A percentile compares a stretch with the other conserved stretches of the same genome.
phyloP scores from a whole-genome alignment of 805 yeast genomes.

The Kurtzmaniella fragi region DNA sequence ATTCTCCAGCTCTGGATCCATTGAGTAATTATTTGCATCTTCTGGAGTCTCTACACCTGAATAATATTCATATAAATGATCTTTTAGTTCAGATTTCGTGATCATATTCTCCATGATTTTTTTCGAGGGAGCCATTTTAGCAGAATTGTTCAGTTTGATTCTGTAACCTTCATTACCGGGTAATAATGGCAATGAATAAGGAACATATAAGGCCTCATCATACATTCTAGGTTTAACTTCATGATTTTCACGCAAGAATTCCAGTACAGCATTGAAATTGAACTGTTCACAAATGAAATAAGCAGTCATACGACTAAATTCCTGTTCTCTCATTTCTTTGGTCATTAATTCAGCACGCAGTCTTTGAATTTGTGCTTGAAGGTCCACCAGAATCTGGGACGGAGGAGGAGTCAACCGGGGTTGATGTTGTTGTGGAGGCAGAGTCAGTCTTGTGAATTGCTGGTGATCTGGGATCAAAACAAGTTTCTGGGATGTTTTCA shows the following conservation, averaged over 20 bases:
- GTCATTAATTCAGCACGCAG: slow-evolving; percentile 55
- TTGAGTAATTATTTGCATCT: slow-evolving; percentile 44
- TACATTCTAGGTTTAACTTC: slow-evolving; percentile 81
- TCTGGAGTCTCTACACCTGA: slow-evolving; percentile 70
- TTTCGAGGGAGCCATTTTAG: slow-evolving; percentile 37
- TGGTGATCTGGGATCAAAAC: slow-evolving; percentile 75
- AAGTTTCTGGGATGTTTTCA: slow-evolving; percentile 79
- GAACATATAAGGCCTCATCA: slow-evolving; percentile 91
- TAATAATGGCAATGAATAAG: slow-evolving; percentile 78
- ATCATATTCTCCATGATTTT: slow-evolving; percentile 70
- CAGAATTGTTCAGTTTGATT: slow-evolving; percentile 62
- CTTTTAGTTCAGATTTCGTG: slow-evolving; percentile 77
- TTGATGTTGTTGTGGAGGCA: slow-evolving; percentile 12
- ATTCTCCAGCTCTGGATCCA: slow-evolving; percentile 41
- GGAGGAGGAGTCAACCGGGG: slow-evolving; percentile 5
- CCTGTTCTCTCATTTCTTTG: slow-evolving; percentile 55
- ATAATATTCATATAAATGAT: slow-evolving; percentile 87
- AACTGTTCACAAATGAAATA: slow-evolving; percentile 85
- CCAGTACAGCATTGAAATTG: slow-evolving; percentile 55
- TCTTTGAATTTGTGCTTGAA: slow-evolving; percentile 29
- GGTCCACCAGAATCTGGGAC: slow-evolving; percentile 8
- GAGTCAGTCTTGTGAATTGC: slow-evolving; percentile 10
- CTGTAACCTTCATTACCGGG: slow-evolving; percentile 81
- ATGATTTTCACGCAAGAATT: slow-evolving; percentile 65
- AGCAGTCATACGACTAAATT: slow-evolving; percentile 83